These are phyloP conservation scores for Ceratobasidium sp. DNA, from an alignment of 1,284 basidiomycete species.

Conservation along the genomic window DNA sequence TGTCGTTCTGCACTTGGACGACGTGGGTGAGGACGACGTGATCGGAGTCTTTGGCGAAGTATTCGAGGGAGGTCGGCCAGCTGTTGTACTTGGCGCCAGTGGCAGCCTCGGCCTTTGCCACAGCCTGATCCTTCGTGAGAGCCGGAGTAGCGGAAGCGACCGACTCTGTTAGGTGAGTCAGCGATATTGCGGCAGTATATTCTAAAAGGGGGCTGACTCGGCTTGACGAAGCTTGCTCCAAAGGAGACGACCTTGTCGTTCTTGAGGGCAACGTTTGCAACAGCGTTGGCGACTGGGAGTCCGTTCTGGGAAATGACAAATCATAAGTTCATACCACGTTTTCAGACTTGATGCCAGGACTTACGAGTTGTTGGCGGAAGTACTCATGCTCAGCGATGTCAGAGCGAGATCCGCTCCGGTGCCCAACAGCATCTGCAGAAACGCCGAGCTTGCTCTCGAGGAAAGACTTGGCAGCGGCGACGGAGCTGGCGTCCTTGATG, in stretches of 20 bases:
- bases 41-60: constrained; percentile 44
- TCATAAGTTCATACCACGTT: neutral
- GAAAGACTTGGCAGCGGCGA: constrained; percentile 56
- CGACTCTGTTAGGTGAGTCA: constrained; percentile 20
- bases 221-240: constrained; percentile 64
- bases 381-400: constrained; percentile 57
- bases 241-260: constrained; percentile 60
- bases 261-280: constrained; percentile 60
- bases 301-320: constrained; percentile 55
- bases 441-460: constrained; percentile 55
- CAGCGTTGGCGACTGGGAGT: constrained; percentile 61
- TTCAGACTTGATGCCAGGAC: neutral
- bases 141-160: constrained; percentile 43
- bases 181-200: neutral
- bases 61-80: constrained; percentile 25
- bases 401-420: constrained; percentile 55
- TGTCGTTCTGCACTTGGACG: constrained; percentile 45
- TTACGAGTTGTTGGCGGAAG: constrained; percentile 59
- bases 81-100: constrained; percentile 26
- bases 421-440: constrained; percentile 52
- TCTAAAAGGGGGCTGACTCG: constrained; percentile 52
- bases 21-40: constrained; percentile 42
- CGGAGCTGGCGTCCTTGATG: constrained; percentile 7
- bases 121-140: constrained; percentile 42
- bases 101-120: constrained; percentile 29